Percentiles rank a stretch among this genome's conserved stretches.
phyloP scores from a whole-genome alignment of 768 basidiomycete genomes.

The Tricholomella constricta region DNA sequence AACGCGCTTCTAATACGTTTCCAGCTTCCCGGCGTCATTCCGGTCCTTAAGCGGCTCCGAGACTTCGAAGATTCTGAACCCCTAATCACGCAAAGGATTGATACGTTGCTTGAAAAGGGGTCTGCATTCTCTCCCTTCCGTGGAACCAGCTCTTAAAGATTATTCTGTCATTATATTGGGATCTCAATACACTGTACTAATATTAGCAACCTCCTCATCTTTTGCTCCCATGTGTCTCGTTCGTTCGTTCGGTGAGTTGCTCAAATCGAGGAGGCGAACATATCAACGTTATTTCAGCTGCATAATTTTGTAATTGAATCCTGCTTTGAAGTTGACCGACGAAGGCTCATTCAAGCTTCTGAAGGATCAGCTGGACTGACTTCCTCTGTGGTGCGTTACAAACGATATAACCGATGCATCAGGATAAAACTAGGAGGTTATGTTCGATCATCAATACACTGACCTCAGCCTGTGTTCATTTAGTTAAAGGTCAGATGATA shows the following conservation, averaged over 20 bases:
- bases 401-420: slow-evolving; percentile 1
- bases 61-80: slow-evolving; percentile 25
- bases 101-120: slow-evolving; percentile 20
- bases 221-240: no score
- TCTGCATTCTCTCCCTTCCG: slow-evolving; percentile 19
- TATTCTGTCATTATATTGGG: neutral
- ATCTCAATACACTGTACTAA: no score
- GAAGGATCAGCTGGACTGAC: slow-evolving; percentile 23
- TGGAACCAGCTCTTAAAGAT: neutral
- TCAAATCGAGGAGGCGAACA: no score
- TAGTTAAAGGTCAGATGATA: slow-evolving; percentile 48
- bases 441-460: neutral
- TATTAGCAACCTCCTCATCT: no score
- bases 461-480: slow-evolving; percentile 19
- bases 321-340: slow-evolving; percentile 34
- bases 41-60: slow-evolving; percentile 18
- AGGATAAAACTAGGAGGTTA: neutral
- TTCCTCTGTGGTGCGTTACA: slow-evolving; percentile 14
- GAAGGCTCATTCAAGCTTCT: slow-evolving; percentile 43
- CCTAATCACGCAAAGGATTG: slow-evolving; percentile 18
- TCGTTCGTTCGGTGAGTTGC: no score
- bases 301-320: no score
- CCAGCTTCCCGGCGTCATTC: slow-evolving; percentile 30
- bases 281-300: no score
- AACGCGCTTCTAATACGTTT: neutral